Evolutionary conservation across 805 yeast species (phyloP), one percentile per base, ranked within the genome.

Genomic region (Metschnikowia lochheadii): DNA sequence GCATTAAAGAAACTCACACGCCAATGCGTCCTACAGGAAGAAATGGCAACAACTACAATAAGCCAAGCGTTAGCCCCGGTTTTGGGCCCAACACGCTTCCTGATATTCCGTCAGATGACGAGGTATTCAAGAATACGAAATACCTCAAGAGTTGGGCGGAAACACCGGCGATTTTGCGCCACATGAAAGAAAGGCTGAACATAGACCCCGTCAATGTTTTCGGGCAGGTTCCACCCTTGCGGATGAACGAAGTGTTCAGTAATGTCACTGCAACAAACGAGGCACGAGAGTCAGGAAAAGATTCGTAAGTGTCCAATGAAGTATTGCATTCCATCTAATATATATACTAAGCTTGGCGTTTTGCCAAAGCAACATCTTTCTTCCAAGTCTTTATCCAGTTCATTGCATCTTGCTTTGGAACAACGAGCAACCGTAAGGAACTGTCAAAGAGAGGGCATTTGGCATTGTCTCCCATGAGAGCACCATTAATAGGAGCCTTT

Each of bases 361-460:
- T 80, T 33, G 76, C 73, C 44, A 87, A 59, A 6, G 87, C 89
- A 20, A 69, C 70, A 21, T 75, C 73, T 63, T 83, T 85, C 54
- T 76, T 77, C 94, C 95, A 87, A 5, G 66, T 70, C 1, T 72
- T 58, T 34, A 89, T 61, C 96, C 96, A 91, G 5, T 62, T 72
- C 18, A 76, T 71, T 2, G 86, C 74, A 40, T 84, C 85, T 5
- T 62, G 70, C 63, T 85, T 88, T 7, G 97, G 96, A 18, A 91
- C 91, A 26, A 89, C 79, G 58, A 84, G 89, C 8, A 92, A 62
- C 56, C 89, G 78, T 51, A 89, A 74, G 37, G 85, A 75, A 52
- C 79, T 77, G 60, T 91, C 96, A 54, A 91, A 83, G 40, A 91
- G 65, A 2, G 96, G 96, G 7, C 89, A 82, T 21, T 74, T 75